Evolutionary conservation across 371 early-diverging fungal species (phyloP), one percentile per base, ranked within the genome.

Genomic region (Phascolomyces articulosus): DNA sequence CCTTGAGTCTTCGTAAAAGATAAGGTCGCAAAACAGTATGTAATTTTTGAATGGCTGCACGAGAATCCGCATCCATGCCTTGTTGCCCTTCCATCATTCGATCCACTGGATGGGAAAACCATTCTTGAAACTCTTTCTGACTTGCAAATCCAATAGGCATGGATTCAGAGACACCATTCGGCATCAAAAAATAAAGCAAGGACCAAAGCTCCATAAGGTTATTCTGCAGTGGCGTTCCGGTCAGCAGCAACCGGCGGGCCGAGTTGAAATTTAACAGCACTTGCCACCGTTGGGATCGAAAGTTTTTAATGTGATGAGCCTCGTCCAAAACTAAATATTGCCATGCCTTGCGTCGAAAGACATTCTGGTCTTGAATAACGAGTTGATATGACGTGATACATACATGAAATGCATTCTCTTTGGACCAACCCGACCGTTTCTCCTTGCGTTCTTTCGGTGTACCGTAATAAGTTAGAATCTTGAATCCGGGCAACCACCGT

Each of bases 181-280:
- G 95, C 90, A 94, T 91, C 65, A 98, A 78, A 80, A 98, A 98
- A 75, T 98, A 94, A 28, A 98, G 79, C 21, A 98, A 79, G 9
- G 93, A 89, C 98, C 98, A 98, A 13, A 98, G 78, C 71, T 98
- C 98, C 82, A 87, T 86, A 54, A 98, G 74, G 63, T 93, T 96
- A 73, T 98, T 98, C 65, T 98, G 98, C 49, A 98, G 79, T 10
- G 98, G 98, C 38, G 99, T 98, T 31, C 98, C 98, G 2, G 97
- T 97, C 40, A 98, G 74, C 40, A 98, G 75, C 56, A 98, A 72
- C 26, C 97, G 88, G 10, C 89, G 74, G 20, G 79, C 74, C 0
- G 95, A 84, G 54, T 93, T 92, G 65, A 98, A 93, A 40, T 86
- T 87, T 53, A 96, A 78, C 27, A 99, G 79, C 2, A 90, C 91